Evolutionary conservation across 352 stramenopile genomes (phyloP).

Genomic region (Pythium vanterpoolii): DNA sequence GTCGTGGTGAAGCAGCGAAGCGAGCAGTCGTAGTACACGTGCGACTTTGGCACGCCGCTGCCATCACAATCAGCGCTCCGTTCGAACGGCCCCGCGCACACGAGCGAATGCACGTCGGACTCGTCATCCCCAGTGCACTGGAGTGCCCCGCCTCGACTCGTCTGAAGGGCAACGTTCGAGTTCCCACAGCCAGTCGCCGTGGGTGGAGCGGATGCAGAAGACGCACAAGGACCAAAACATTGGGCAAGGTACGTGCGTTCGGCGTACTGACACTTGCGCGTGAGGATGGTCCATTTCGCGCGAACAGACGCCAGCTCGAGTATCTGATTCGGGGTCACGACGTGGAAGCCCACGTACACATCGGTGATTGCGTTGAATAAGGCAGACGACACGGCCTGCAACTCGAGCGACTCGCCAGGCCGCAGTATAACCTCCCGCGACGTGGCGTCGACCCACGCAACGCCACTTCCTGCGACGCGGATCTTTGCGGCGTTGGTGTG

Average conservation of each 20-base stretch:
- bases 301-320: slow-evolving; percentile 41
- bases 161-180: slow-evolving; percentile 48
- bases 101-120: slow-evolving; percentile 38
- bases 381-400: slow-evolving; percentile 38
- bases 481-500: slow-evolving; percentile 49
- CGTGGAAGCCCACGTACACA: slow-evolving; percentile 70
- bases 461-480: slow-evolving; percentile 33
- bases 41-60: slow-evolving; percentile 26
- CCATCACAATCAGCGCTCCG: slow-evolving; percentile 42
- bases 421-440: slow-evolving; percentile 38
- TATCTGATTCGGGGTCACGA: slow-evolving; percentile 68
- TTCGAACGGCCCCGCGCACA: slow-evolving; percentile 56
- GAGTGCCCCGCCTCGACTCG: slow-evolving; percentile 24
- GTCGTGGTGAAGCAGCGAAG: slow-evolving; percentile 50
- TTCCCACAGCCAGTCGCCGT: slow-evolving; percentile 39
- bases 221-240: slow-evolving; percentile 45
- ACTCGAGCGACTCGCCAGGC: slow-evolving; percentile 46
- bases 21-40: slow-evolving; percentile 62
- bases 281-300: slow-evolving; percentile 60
- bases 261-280: slow-evolving; percentile 48
- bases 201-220: slow-evolving; percentile 2
- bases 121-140: slow-evolving; percentile 38
- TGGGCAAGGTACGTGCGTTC: slow-evolving; percentile 44
- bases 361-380: slow-evolving; percentile 63
- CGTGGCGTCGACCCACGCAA: slow-evolving; percentile 32